Evolutionary conservation across 1,139 yeast species (phyloP).

Genomic region (Suhomyces ambrosiae): DNA sequence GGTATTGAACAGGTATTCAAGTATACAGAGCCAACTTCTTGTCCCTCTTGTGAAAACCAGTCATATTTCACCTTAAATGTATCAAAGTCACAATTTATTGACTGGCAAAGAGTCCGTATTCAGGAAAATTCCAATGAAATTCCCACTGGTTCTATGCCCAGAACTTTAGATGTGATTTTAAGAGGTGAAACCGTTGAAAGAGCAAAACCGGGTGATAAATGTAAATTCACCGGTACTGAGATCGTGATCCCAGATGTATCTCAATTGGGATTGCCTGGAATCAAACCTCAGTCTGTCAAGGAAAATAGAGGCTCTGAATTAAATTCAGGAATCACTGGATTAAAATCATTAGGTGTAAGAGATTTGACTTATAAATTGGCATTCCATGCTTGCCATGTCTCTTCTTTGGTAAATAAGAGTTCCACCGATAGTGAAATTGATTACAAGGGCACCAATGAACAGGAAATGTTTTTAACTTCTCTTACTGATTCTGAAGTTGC

Average conservation of each 20-base stretch:
- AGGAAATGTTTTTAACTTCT: conserved; percentile 77
- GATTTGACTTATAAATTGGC: conserved; percentile 92
- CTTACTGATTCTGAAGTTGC: conserved; percentile 81
- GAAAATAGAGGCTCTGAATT: conserved; percentile 64
- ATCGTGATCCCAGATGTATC: conserved; percentile 95
- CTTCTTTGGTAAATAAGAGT: conserved; percentile 55
- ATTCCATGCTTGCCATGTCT: conserved; percentile 87
- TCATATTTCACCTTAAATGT: conserved; percentile 83
- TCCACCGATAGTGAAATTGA: conserved; percentile 29
- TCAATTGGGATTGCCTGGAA: conserved; percentile 95
- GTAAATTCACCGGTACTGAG: conserved; percentile 93
- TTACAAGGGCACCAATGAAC: conserved; percentile 55
- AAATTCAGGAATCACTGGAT: conserved; percentile 82
- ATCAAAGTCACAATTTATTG: conserved; percentile 82
- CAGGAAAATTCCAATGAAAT: conserved; percentile 96
- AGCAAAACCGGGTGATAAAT: conserved; percentile 97
- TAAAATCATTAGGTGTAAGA: conserved; percentile 86
- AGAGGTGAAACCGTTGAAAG: conserved; percentile 95
- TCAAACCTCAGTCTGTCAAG: conserved; percentile 80
- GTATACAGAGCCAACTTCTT: conserved; percentile 92
- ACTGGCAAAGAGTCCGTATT: conserved; percentile 96
- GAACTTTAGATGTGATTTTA: conserved; percentile 89
- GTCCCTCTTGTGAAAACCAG: conserved; percentile 89
- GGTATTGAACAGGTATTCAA: conserved; percentile 92
- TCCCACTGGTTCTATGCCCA: conserved; percentile 99